Base-by-base conservation (phyloP, 148 eudicot genomes). In the Vaccinium vitisidaea region DNA sequence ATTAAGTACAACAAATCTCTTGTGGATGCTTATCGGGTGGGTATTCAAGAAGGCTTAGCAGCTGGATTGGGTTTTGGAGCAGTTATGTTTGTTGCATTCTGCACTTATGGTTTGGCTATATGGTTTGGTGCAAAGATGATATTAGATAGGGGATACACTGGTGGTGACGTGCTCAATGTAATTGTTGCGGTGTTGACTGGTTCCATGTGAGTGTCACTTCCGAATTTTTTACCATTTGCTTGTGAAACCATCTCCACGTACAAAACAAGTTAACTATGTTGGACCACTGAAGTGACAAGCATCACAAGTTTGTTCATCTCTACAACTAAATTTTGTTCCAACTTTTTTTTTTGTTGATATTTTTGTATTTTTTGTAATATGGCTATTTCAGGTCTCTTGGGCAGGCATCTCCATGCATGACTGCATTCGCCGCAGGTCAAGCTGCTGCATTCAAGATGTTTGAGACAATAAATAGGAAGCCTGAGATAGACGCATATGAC, bases 101-200 rank as follows among this genome's bases (percentile, higher is more conserved):
- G 93, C 86, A 92, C 91, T 76, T 95, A 92, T 78, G 87, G 91
- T 23, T 89, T 93, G 88, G 96, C 94, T 69, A 82, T 93, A 73
- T 95, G 98, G 98, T 95, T 87, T 84, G 96, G 98, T 16, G 87
- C 91, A 23, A 93, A 89, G 87, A 87, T 93, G 95, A 90, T 94
- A 75, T 27, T 91, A 23, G 87, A 87, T 67, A 90, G 84, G 80
- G 82, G 86, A 18, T 91, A 95, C 53, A 87, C 91, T 2, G 97
- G 98, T 23, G 98, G 97, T 27, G 85, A 65, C 71, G 96, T 95
- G 79, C 84, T 95, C 50, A 92, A 83, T 84, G 95, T 94, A 27
- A 88, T 95, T 52, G 13, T 91, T 16, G 93, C 94, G 1, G 93
- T 90, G 46, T 19, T 85, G 69, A 85, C 86, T 8, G 89, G 88